A percentile compares a stretch with the other conserved stretches of the same genome.
Evolutionary conservation across 139 green algal genomes (phyloP).

Genomic region (Closterium sp.): DNA sequence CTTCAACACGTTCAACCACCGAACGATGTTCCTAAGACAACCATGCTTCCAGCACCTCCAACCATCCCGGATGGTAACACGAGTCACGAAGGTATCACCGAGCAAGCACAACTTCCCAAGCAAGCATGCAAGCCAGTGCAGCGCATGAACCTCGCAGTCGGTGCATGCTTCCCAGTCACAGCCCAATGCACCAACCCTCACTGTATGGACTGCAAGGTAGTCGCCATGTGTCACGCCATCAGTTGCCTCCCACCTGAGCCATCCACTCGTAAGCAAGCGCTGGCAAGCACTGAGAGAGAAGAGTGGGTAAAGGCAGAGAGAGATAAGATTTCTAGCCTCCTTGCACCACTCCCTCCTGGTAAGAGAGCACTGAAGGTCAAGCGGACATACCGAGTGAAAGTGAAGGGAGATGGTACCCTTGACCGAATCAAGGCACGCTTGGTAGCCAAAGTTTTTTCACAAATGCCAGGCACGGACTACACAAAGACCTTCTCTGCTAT

Average conservation of each 20-base stretch:
- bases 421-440: slow-evolving; percentile 12
- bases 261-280: background rate
- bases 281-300: background rate
- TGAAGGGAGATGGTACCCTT: background rate
- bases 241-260: background rate
- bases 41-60: background rate
- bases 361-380: background rate
- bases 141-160: background rate
- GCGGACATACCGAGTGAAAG: too few species aligned
- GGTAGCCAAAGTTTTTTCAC: slow-evolving; percentile 26
- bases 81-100: background rate
- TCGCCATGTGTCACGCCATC: background rate
- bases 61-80: background rate
- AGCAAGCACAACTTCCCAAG: background rate
- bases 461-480: slow-evolving; percentile 18
- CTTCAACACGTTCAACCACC: background rate
- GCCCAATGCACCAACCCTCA: background rate
- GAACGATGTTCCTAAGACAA: background rate
- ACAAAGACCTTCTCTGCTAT: slow-evolving; percentile 21
- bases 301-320: background rate
- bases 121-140: background rate
- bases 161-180: background rate
- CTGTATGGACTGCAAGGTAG: background rate
- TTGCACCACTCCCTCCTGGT: background rate
- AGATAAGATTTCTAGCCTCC: background rate